Evolutionary conservation across 306 rosid genomes (phyloP).

Genomic region (Vicia sativa): DNA sequence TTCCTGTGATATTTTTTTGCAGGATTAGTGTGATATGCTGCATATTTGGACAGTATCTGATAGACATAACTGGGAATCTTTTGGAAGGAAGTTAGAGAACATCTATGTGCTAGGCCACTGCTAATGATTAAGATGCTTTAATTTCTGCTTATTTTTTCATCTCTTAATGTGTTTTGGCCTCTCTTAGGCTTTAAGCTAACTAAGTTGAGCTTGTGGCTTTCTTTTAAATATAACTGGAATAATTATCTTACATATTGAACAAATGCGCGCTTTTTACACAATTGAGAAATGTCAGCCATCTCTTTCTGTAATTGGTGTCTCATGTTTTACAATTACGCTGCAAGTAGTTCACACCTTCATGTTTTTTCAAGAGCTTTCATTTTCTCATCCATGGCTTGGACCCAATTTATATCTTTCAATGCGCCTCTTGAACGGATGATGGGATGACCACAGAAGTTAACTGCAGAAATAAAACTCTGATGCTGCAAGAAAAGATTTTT

Average conservation of each 20-base stretch:
- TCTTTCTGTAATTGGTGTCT: background rate
- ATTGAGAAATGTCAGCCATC: background rate
- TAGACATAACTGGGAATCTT: conserved; percentile 13
- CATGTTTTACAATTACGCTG: conserved; percentile 7
- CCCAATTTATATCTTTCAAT: no score
- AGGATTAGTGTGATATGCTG: conserved; percentile 24
- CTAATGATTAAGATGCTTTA: conserved; percentile 10
- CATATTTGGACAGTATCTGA: background rate
- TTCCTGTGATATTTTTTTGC: conserved; percentile 11
- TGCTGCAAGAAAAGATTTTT: no score
- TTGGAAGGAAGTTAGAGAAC: conserved; percentile 13
- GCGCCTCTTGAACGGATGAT: no score
- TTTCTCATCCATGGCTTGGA: no score
- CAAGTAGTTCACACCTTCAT: background rate
- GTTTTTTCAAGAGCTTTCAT: background rate
- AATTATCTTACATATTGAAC: conserved; percentile 2
- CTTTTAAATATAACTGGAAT: conserved; percentile 3
- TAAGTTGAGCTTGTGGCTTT: background rate
- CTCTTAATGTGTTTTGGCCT: background rate
- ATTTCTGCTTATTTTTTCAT: conserved; percentile 5
- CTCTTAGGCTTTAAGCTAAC: background rate
- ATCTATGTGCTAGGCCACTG: conserved; percentile 1
- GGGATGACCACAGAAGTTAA: no score
- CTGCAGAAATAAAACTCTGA: no score
- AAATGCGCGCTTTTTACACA: background rate